A percentile compares a stretch with the other conserved stretches of the same genome.
These are phyloP conservation scores for Trichosporon sp. DNA, from an alignment of 1,284 basidiomycete species.

Conservation along the genomic window DNA sequence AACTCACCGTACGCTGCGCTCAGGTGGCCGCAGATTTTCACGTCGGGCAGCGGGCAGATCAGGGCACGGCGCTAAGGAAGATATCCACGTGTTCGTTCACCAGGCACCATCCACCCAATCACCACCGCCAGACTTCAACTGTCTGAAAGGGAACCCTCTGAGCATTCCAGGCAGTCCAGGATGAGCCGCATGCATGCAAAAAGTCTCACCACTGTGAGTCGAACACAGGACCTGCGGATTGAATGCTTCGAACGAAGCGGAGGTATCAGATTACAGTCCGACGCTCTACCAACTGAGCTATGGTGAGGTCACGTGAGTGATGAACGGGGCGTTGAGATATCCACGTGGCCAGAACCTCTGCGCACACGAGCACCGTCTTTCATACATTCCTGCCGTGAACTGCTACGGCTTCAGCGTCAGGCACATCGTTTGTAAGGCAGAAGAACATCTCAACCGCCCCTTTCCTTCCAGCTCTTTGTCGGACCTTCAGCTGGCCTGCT, in stretches of 20 bases:
- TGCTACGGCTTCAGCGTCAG: too few species aligned
- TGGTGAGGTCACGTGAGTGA: constrained; percentile 7
- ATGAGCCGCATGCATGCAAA: neutral
- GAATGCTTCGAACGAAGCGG: constrained; percentile 1
- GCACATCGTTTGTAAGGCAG: too few species aligned
- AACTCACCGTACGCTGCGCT: too few species aligned
- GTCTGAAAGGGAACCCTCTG: neutral
- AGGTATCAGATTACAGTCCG: constrained; percentile 6
- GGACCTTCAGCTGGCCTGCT: too few species aligned
- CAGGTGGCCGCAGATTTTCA: neutral
- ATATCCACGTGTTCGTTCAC: neutral
- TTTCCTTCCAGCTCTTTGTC: too few species aligned
- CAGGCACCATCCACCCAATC: neutral
- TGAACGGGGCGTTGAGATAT: neutral
- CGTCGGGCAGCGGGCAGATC: neutral
- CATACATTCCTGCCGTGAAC: too few species aligned
- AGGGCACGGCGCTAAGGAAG: neutral
- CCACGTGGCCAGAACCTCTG: neutral
- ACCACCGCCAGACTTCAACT: neutral
- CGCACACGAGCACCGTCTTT: neutral
- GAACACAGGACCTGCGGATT: constrained; percentile 14
- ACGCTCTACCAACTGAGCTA: constrained; percentile 15
- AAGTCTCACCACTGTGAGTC: constrained; percentile 15
- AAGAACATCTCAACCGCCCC: too few species aligned
- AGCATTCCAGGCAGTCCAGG: neutral